A percentile compares a stretch with the other conserved stretches of the same genome.
These are phyloP conservation scores for Penicillium corylophilum DNA, from an alignment of 2,329 filamentous ascomycete species.

Conservation along the genomic window DNA sequence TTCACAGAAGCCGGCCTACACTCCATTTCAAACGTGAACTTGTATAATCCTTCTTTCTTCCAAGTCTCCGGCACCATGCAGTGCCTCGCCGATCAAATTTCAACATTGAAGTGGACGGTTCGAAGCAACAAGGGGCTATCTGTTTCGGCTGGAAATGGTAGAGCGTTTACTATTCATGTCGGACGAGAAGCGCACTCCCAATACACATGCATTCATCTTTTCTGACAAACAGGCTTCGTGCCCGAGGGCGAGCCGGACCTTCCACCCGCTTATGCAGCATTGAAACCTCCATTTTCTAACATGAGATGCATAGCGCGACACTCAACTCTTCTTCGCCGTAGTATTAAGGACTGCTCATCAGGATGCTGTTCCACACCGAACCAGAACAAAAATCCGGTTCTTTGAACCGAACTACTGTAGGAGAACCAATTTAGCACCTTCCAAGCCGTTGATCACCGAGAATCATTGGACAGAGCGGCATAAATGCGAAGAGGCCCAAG, in stretches of 20 bases:
- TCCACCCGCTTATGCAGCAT: neutral
- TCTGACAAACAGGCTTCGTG: neutral
- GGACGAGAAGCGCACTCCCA: neutral
- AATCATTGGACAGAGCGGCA: neutral
- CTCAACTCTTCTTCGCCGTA: slow-evolving; percentile 1
- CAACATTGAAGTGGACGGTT: slow-evolving; percentile 7
- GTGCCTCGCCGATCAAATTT: slow-evolving; percentile 14
- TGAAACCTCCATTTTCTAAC: slow-evolving; percentile 1
- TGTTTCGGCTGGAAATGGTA: neutral
- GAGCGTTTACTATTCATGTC: neutral
- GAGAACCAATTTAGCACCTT: neutral
- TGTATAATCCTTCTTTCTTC: slow-evolving; percentile 8
- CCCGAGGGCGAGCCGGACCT: neutral
- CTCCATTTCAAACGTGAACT: slow-evolving; percentile 6
- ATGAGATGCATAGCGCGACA: slow-evolving; percentile 4
- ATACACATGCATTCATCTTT: neutral
- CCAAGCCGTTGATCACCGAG: neutral
- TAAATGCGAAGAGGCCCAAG: slow-evolving; percentile 3
- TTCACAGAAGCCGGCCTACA: neutral
- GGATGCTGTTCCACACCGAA: slow-evolving; percentile 6
- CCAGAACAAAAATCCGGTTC: slow-evolving; percentile 1
- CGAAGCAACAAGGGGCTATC: slow-evolving; percentile 5
- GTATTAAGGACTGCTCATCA: slow-evolving; percentile 1
- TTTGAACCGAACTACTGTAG: slow-evolving; percentile 1
- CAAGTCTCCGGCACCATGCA: slow-evolving; percentile 11